Evolutionary conservation across 2,329 filamentous ascomycete genomes (phyloP), one percentile per base, ranked within the genome.

Genomic region (Pyrenochaeta sp.): DNA sequence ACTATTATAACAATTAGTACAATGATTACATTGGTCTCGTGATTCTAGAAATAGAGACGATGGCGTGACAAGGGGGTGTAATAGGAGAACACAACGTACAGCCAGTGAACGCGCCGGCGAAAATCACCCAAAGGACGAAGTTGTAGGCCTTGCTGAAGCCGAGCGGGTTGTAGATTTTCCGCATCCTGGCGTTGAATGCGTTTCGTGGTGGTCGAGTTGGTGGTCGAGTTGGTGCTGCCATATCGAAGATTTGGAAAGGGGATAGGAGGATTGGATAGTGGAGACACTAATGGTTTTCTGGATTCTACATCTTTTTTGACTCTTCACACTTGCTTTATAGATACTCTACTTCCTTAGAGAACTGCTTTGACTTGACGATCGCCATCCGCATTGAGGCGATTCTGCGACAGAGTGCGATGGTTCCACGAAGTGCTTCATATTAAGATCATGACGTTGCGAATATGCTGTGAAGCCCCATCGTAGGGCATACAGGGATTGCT

Each of bases 121-220:
- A 60, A 19, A 56, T 44, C 26, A 60, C 37, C 21, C 76, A 85
- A 2, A 85, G 70, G 24, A 71, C 51, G 52, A 85, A 82, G 61
- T 83, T 85, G 72, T 83, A 84, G 23, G 72, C 73, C 55, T 79
- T 80, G 2, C 68, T 63, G 68, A 86, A 86, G 35, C 82, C 82
- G 18, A 84, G 44, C 3, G 74, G 67, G 29, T 68, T 73, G 32
- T 60, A 55, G 15, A 65, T 38, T 7, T 41, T 51, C 7, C 51
- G 42, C 3, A 51, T 47, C 23, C 46, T 41, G 24, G 43, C 35
- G 11, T 51, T 51, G 34, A 49, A 48, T 19, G 46, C 27, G 22
- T 48, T 53, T 14, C 30, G 41, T 14, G 48, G 40, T 7, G 43
- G 43, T 4, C 36, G 35, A 11, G 42, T 51, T 17, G 53, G 40